Conservation (phyloP, 169 alveolate species). For the Babesia bovis region DNA sequence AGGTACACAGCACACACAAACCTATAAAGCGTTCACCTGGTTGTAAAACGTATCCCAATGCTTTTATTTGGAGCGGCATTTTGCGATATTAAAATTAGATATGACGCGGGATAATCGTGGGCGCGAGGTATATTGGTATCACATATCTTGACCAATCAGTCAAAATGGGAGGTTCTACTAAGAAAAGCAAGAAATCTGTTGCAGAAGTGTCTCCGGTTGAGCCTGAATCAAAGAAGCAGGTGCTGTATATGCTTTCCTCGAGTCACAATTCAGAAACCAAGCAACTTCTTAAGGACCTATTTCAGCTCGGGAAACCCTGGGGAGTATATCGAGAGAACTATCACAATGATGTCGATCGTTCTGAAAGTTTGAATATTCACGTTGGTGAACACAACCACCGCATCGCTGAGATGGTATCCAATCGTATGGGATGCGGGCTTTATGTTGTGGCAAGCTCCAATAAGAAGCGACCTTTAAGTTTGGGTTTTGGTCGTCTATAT, state of each 20-base stretch:
- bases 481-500: constrained; percentile 57
- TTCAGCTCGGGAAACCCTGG: constrained; percentile 31
- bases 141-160: background rate
- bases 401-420: constrained; percentile 37
- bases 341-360: constrained; percentile 13
- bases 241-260: constrained; percentile 53
- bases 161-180: background rate
- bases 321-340: constrained; percentile 34
- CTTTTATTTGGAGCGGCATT: constrained; percentile 54
- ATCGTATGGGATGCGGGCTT: constrained; percentile 51
- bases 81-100: constrained; percentile 15
- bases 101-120: constrained; percentile 23
- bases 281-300: constrained; percentile 48
- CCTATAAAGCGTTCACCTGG: constrained; percentile 63
- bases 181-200: constrained; percentile 18
- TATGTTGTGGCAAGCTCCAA: constrained; percentile 60
- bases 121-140: background rate
- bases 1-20: background rate
- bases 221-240: constrained; percentile 53
- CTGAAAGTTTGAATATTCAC: constrained; percentile 19
- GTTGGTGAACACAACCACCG: constrained; percentile 40
- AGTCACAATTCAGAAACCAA: constrained; percentile 36
- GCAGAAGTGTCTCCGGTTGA: constrained; percentile 23
- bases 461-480: constrained; percentile 56
- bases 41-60: constrained; percentile 44